Conservation (phyloP, 768 basidiomycete species). For the Pulveroboletus sp. region DNA sequence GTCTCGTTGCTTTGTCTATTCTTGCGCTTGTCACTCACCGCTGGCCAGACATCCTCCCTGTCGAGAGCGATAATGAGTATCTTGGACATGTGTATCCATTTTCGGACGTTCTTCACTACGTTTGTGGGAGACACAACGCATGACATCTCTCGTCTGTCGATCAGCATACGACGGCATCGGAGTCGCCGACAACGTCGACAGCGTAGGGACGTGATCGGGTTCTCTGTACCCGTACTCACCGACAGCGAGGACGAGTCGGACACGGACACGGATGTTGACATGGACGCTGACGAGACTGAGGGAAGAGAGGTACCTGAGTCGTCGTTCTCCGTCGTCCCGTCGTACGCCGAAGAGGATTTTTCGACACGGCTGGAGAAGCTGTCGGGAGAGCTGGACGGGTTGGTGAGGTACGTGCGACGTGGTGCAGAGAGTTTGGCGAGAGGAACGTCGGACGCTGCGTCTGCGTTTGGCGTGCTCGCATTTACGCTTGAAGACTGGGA, state of each 20-base stretch:
- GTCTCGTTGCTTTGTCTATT: not conserved
- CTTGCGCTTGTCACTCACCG: not conserved
- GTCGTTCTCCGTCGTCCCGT: conserved; percentile 40
- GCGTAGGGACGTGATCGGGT: conserved; percentile 56
- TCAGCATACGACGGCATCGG: conserved; percentile 53
- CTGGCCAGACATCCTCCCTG: conserved; percentile 54
- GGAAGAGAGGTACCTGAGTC: conserved; percentile 19
- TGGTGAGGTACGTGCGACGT: conserved; percentile 64
- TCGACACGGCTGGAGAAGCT: conserved; percentile 54
- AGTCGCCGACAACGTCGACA: conserved; percentile 55
- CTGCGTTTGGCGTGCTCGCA: conserved; percentile 65
- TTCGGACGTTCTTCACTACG: conserved; percentile 57
- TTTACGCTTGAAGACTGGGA: conserved; percentile 83
- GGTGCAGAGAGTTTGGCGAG: conserved; percentile 67
- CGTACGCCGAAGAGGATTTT: conserved; percentile 45
- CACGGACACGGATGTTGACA: conserved; percentile 36
- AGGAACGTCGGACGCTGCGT: conserved; percentile 52
- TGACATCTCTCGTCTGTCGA: conserved; percentile 47
- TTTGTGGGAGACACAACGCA: conserved; percentile 60
- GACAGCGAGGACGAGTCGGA: conserved; percentile 33
- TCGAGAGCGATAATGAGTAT: conserved; percentile 63
- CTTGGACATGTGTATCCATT: conserved; percentile 70
- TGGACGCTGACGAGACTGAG: conserved; percentile 17
- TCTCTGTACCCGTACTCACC: conserved; percentile 37
- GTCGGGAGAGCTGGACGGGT: conserved; percentile 62